Evolutionary conservation across 306 rosid genomes (phyloP).

Genomic region (Malus domestica): DNA sequence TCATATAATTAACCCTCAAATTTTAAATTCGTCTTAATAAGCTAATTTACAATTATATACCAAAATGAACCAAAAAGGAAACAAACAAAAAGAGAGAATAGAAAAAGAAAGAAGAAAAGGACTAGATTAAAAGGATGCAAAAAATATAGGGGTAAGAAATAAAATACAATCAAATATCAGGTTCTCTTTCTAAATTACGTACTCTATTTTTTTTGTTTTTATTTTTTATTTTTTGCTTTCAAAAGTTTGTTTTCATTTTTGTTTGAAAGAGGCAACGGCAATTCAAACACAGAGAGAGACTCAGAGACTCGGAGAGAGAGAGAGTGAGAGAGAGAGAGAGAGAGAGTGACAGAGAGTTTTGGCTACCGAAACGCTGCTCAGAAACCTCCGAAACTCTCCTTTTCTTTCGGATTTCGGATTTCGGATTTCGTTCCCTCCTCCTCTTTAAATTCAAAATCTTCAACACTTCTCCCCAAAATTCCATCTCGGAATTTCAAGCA

Average conservation of each 20-base stretch:
- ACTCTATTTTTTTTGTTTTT: neutral
- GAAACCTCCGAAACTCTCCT: conserved; percentile 6
- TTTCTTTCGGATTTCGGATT: conserved; percentile 6
- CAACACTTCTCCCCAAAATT: neutral
- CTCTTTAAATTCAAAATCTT: neutral
- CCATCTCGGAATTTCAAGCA: conserved; percentile 19
- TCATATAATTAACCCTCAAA: neutral
- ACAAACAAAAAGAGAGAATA: no score
- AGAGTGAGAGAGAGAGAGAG: neutral
- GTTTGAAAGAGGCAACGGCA: conserved; percentile 56
- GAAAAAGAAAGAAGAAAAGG: neutral
- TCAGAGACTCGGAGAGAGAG: conserved; percentile 9
- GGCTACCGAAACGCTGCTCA: conserved; percentile 23
- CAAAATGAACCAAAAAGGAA: neutral
- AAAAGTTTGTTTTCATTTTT: neutral
- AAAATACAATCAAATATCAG: neutral
- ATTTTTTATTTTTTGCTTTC: neutral
- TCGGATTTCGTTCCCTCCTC: neutral
- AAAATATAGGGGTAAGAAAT: neutral
- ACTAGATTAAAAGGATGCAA: neutral
- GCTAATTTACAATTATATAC: neutral
- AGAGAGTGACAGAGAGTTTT: conserved; percentile 14
- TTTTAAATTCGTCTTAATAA: neutral
- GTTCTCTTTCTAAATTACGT: neutral
- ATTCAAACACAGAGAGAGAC: conserved; percentile 16